Evolutionary conservation across 805 yeast genomes (phyloP).

Genomic region (Lipomyces mesembrius): DNA sequence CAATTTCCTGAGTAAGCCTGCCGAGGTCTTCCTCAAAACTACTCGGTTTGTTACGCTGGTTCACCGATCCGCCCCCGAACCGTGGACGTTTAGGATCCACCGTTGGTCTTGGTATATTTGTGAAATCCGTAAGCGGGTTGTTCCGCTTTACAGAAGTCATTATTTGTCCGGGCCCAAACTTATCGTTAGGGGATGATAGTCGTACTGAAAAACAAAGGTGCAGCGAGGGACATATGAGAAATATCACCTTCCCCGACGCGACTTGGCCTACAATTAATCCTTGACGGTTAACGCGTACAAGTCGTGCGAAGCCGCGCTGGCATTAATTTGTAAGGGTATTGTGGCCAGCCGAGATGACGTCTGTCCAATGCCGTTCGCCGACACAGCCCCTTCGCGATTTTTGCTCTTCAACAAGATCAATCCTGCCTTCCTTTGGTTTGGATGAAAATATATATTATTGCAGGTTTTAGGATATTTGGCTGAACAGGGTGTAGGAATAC

Average conservation of each 20-base stretch:
- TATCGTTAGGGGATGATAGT: not conserved
- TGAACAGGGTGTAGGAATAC: not conserved
- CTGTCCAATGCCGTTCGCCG: not conserved
- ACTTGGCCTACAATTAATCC: not conserved
- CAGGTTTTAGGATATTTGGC: not conserved
- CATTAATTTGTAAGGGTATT: not conserved
- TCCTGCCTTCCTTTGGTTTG: too few relatives aligned
- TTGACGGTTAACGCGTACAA: not conserved
- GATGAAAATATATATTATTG: too few relatives aligned
- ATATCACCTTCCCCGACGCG: not conserved
- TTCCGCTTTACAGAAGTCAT: constrained; percentile 29
- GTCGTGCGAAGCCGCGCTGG: not conserved
- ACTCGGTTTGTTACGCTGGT: constrained; percentile 45
- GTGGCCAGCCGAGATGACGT: not conserved
- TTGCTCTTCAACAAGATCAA: not conserved
- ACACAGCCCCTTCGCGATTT: not conserved
- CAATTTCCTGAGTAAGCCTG: constrained; percentile 50
- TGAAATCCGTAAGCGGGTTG: constrained; percentile 30
- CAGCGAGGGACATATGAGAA: not conserved
- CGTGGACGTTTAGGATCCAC: constrained; percentile 24
- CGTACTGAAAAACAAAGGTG: not conserved
- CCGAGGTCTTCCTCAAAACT: constrained; percentile 59
- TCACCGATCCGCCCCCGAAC: constrained; percentile 4
- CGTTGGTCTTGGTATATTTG: constrained; percentile 22
- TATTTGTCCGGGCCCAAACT: not conserved